Evolutionary conservation across 2,329 filamentous ascomycete genomes (phyloP).

Genomic region (Sporothrix pseudoabietina): DNA sequence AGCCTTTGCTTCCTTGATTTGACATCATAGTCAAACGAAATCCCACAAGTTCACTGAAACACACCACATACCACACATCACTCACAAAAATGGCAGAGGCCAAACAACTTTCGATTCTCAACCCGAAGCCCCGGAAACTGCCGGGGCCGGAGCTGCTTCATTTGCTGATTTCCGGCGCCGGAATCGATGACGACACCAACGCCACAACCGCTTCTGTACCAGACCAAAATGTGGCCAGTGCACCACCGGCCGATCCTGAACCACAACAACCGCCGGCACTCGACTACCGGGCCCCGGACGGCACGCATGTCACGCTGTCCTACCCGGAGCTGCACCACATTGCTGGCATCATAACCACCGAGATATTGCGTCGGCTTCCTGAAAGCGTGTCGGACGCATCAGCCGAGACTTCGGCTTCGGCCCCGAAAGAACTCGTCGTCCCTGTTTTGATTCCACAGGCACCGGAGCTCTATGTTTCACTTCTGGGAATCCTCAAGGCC

Average conservation of each 20-base stretch:
- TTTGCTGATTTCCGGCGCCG: constrained; percentile 57
- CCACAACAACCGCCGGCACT: constrained; percentile 52
- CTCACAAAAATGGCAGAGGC: background rate
- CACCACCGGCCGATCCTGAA: background rate
- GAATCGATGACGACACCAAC: constrained; percentile 26
- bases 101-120: constrained; percentile 49
- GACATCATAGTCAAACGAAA: background rate
- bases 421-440: constrained; percentile 55
- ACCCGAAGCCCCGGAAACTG: constrained; percentile 47
- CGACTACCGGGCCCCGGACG: constrained; percentile 61
- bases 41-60: background rate
- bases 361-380: constrained; percentile 44
- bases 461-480: constrained; percentile 73
- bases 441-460: constrained; percentile 79
- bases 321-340: constrained; percentile 64
- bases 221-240: background rate
- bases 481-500: constrained; percentile 75
- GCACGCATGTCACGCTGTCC: constrained; percentile 52
- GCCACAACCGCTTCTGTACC: constrained; percentile 22
- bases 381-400: background rate
- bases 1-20: background rate
- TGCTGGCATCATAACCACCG: constrained; percentile 58
- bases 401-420: background rate
- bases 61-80: background rate
- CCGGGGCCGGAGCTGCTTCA: constrained; percentile 53